phyloP scores from a whole-genome alignment of 208 protist genomes.

The Acanthamoeba divionensis region DNA sequence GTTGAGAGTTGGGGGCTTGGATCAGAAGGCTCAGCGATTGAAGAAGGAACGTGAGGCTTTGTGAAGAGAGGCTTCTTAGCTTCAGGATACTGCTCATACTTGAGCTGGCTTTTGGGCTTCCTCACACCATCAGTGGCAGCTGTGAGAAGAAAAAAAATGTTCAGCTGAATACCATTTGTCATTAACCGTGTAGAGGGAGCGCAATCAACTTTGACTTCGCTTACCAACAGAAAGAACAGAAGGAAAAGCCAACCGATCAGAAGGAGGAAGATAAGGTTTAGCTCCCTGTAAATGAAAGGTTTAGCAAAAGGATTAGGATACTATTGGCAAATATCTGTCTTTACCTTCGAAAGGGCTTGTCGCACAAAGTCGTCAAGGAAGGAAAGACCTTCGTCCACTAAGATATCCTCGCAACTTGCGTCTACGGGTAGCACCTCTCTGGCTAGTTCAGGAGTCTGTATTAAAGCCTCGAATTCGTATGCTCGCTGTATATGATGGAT shows the following conservation, averaged over 20 bases:
- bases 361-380: constrained; percentile 67
- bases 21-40: background rate
- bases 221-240: background rate
- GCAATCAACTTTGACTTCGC: background rate
- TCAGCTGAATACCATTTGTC: no score
- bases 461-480: constrained; percentile 46
- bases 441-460: background rate
- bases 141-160: no score
- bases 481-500: constrained; percentile 4
- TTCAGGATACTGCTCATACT: background rate
- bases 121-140: no score
- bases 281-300: background rate
- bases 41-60: background rate
- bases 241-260: background rate
- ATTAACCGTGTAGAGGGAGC: background rate
- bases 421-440: constrained; percentile 62
- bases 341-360: background rate
- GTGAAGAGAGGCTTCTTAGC: background rate
- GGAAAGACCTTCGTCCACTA: constrained; percentile 44
- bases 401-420: constrained; percentile 40
- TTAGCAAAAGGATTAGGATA: no score
- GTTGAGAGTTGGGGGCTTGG: no score
- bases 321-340: no score
- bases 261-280: background rate
- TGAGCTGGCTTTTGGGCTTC: background rate